Percentiles rank a stretch among this genome's conserved stretches.
These are phyloP conservation scores for Monilinia fructicola DNA, from an alignment of 2,329 filamentous ascomycete genomes.

Conservation along the genomic window DNA sequence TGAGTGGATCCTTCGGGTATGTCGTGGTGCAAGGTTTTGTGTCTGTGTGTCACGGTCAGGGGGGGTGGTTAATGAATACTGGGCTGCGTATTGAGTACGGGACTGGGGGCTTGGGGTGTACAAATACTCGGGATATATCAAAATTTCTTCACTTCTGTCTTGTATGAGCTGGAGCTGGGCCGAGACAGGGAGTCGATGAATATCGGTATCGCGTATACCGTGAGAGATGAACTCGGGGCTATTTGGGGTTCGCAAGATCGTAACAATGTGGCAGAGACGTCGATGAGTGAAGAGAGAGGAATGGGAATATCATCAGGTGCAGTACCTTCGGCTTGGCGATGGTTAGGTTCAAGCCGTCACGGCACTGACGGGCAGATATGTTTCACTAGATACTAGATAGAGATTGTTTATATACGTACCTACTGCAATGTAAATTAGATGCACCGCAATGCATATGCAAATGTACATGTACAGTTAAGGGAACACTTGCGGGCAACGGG, in stretches of 20 bases:
- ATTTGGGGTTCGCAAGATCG: neutral
- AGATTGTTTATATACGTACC: neutral
- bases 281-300: neutral
- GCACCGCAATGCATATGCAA: conserved; percentile 10
- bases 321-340: neutral
- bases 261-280: neutral
- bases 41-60: conserved; percentile 2
- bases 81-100: neutral
- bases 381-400: neutral
- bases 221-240: neutral
- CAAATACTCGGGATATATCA: conserved; percentile 13
- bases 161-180: conserved; percentile 12
- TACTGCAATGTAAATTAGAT: conserved; percentile 10
- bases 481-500: conserved; percentile 8
- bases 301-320: neutral
- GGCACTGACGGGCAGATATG: neutral
- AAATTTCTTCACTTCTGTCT: conserved; percentile 1
- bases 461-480: neutral
- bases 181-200: neutral
- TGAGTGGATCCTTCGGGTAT: conserved; percentile 15
- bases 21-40: conserved; percentile 9
- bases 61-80: neutral
- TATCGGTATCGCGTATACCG: neutral
- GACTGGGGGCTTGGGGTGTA: neutral
- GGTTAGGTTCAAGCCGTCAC: neutral